Percentiles rank a stretch among this genome's conserved stretches.
Evolutionary conservation across 495 filamentous ascomycete genomes (phyloP).

Genomic region (Penicillium macrosclerotiorum): DNA sequence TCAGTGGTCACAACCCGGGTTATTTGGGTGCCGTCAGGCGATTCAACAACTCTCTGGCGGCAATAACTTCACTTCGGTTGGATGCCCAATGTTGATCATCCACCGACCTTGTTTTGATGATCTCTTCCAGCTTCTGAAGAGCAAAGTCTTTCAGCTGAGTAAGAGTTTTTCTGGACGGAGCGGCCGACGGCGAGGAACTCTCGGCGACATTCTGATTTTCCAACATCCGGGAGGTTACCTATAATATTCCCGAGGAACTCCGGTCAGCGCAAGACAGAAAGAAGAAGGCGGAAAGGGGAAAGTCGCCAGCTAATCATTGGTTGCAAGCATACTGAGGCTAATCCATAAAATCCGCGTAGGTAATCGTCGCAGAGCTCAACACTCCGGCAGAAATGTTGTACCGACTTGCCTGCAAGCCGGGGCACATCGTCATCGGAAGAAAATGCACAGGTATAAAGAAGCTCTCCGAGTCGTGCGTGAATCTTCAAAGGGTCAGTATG

Average conservation of each 20-base stretch:
- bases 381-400: slow-evolving; percentile 82
- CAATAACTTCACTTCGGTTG: slow-evolving; percentile 70
- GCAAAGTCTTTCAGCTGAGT: slow-evolving; percentile 69
- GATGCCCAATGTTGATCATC: slow-evolving; percentile 64
- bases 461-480: slow-evolving; percentile 83
- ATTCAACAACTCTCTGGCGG: slow-evolving; percentile 71
- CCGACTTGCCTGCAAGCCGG: slow-evolving; percentile 62
- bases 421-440: slow-evolving; percentile 41
- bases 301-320: no score
- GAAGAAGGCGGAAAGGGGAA: no score
- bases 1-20: no score
- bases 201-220: slow-evolving; percentile 9
- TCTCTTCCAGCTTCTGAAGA: slow-evolving; percentile 70
- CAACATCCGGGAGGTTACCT: slow-evolving; percentile 24
- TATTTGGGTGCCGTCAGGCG: slow-evolving; percentile 12
- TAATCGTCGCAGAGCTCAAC: slow-evolving; percentile 94
- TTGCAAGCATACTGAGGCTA: slow-evolving; percentile 65
- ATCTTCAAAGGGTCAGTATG: slow-evolving; percentile 48
- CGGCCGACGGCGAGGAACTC: not conserved
- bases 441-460: slow-evolving; percentile 67
- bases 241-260: not conserved
- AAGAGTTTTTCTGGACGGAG: slow-evolving; percentile 51
- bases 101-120: slow-evolving; percentile 60
- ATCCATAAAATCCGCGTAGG: slow-evolving; percentile 85
- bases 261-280: no score